Evolutionary conservation across 1,284 basidiomycete species (phyloP).

Genomic region (Vanrija humicola): DNA sequence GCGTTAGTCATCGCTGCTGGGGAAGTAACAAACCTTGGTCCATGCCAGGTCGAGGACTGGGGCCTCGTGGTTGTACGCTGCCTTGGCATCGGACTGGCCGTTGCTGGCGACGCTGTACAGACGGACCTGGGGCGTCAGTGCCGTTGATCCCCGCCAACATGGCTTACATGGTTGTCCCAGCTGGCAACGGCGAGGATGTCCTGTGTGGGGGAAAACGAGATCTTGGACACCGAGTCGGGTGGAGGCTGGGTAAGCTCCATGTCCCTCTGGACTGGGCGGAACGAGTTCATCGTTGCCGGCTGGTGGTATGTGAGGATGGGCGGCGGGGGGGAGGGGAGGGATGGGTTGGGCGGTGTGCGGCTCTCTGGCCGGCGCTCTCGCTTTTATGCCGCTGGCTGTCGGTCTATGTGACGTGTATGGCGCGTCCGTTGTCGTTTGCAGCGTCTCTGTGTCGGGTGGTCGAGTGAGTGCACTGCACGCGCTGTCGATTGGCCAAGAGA

Average conservation of each 20-base stretch:
- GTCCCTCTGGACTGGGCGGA: constrained; percentile 54
- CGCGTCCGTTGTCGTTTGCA: no score
- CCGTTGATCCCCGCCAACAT: not conserved
- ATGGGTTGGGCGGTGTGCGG: not conserved
- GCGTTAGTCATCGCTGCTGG: not conserved
- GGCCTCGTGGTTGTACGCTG: constrained; percentile 75
- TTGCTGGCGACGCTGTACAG: constrained; percentile 56
- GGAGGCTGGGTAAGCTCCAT: constrained; percentile 71
- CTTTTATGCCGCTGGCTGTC: not conserved
- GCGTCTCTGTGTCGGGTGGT: no score
- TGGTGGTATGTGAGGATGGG: not conserved
- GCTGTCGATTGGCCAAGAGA: not conserved
- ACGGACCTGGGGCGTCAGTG: constrained; percentile 48
- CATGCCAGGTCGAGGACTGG: constrained; percentile 79
- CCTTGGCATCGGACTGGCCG: constrained; percentile 65
- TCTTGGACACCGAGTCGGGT: constrained; percentile 65
- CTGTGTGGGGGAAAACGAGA: constrained; percentile 62
- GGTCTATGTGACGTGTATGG: no score
- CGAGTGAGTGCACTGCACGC: not conserved
- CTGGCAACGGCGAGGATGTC: constrained; percentile 71
- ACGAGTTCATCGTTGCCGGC: constrained; percentile 19
- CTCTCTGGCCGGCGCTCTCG: not conserved
- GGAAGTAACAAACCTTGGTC: constrained; percentile 56
- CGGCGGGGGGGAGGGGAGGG: not conserved
- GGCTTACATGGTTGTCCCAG: constrained; percentile 70